Evolutionary conservation across 2,329 filamentous ascomycete genomes (phyloP), one percentile per base, ranked within the genome.

Genomic region (Neonectria magnoliae): DNA sequence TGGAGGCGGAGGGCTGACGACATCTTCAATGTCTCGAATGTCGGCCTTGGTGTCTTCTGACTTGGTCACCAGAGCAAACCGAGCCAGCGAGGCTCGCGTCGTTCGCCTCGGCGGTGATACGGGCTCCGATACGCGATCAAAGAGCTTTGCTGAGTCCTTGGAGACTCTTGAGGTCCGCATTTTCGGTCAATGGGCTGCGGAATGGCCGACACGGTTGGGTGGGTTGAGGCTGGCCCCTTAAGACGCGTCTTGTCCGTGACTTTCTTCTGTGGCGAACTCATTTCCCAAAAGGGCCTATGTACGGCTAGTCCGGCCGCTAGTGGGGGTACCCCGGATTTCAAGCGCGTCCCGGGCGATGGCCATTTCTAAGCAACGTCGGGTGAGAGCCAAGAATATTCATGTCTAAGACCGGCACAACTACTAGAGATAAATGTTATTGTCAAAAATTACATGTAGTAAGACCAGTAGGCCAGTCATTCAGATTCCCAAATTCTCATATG

Each of bases 141-240:
- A 79, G n/a, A 89, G 76, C 66, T 83, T 87, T 5, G 86, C 79
- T 1, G 88, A 87, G 29, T 90, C 87, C 71, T 83, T 83, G 9
- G 88, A 88, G 57, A 88, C 78, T 45, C 84, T 81, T 9, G 88
- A 90, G 5, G 87, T 86, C 45, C 84, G 82, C 87, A 89, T 90
- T 11, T 41, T 70, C 57, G 29, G 5, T 25, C 16, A 27, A 11
- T 61, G 60, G 16, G 27, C 8, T 50, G 45, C 36, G 14, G 57
- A 57, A 20, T 52, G 41, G 50, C 33, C 38, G 56, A 59, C 51
- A 25, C 44, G 44, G 41, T 33, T 48, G 16, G 18, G 18, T 48
- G 16, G 18, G 18, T 44, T 61, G 42, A 27, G 25, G 47, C 20
- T 45, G 27, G 62, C 11, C 38, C 53, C 50, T 33, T 9, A 10